Evolutionary conservation across 2,329 filamentous ascomycete species (phyloP), one percentile per base, ranked within the genome.

Genomic region (Aureobasidium sp.): DNA sequence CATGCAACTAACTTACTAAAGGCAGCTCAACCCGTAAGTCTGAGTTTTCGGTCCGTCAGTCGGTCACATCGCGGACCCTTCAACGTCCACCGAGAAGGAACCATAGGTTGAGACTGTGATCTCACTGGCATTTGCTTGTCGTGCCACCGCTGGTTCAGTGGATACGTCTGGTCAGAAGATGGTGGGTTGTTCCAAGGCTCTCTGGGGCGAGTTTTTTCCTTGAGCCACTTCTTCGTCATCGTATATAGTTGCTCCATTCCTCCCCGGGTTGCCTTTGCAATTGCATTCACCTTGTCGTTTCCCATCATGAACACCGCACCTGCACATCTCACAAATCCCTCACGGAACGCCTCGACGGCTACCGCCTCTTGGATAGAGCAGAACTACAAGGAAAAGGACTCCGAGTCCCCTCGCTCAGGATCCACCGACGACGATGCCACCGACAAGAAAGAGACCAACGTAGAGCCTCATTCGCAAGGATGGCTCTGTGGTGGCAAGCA

Each of bases 401-500:
- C 58, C 37, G 47, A 60, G 19, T 49, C 31, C 9, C 38, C 47
- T 51, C 47, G 47, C 8, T 60, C 58, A 19, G 38, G 25, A 15
- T 60, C 58, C 6, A 45, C 21, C 17, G 46, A 42, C 25, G 46
- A 43, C 1, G 21, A 19, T 40, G 38, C 37, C 29, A 38, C 47
- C 29, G 49, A 49, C n/a, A 49, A 60, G 58, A 37, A 51, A 29
- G 58, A 60, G 40, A 43, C 47, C 35, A 38, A 60, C 27, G 47
- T 53, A 38, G 47, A 60, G 37, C 37, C 47, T 45, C 58, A 53
- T 15, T 46, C 47, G 6, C 47, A 60, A 46, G 58, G 58, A 11
- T 60, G 60, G 60, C 31, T 78, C 33, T 71, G 69, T 35, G 76
- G 76, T 61, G 75, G 75, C 37, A 71, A 69, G 49, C 74, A 70